Base-by-base conservation (phyloP, 306 rosid species). In the Canavalia gladiata region DNA sequence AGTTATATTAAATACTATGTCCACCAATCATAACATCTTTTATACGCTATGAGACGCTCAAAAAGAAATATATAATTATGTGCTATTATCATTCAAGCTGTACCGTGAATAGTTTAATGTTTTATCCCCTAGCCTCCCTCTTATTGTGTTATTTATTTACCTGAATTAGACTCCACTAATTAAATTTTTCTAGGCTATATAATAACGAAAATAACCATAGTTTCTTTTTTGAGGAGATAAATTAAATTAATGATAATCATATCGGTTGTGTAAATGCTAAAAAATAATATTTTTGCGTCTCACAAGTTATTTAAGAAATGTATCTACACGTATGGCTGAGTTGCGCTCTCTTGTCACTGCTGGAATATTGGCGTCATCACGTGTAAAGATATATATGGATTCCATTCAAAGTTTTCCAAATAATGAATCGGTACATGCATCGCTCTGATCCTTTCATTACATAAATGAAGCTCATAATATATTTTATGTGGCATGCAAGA, bases 381-480 rank as follows among this genome's bases (percentile, higher is more conserved):
- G 7, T 47, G 77, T 25, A 79, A 47, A 25, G 52, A 79, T 79
- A 69, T 79, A 79, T 79, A 69, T 79, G 10, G 63, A 59, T 59
- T 70, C 25, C 2, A 34, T 59, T 45, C 49, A 18, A 33, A 70
- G 76, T 51, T 68, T 39, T 42, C 6, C 25, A 47, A 10, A 35
- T 35, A 25, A 50, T 62, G 72, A 50, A 77, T 25, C 28, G 7
- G 46, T 30, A 7, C 58, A 67, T 45, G 82, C 75, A 55, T 8
- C 4, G 46, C 1, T 50, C 42, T 59, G 3, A 41, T n/a, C 57
- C 11, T 8, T 28, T 34, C 4, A 66, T 66, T 34, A 39, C 66
- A 29, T 75, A 54, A 25, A 77, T 35, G 54, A 68, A 55, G 47
- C 68, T 55, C 60, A 33, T 8, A 39, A 25, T 30, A 25, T 64